Evolutionary conservation across 176 grass and related monocot species (phyloP).

Genomic region (Eremochloa ophiuroides): DNA sequence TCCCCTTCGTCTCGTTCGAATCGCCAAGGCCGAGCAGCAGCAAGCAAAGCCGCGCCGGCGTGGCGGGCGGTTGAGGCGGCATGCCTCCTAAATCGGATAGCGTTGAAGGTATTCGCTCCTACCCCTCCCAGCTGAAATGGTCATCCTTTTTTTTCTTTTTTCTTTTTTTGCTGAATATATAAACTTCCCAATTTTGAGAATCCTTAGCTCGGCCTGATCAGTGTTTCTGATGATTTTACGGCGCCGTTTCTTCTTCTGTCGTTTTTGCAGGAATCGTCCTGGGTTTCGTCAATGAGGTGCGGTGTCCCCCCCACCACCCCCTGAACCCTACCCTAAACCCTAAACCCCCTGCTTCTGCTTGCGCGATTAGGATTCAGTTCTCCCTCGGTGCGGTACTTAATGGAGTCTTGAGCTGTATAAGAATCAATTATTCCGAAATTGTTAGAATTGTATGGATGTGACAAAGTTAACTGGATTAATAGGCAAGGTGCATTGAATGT

Average conservation of each 20-base stretch:
- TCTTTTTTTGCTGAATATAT: not conserved
- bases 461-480: not conserved
- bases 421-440: not conserved
- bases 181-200: not conserved
- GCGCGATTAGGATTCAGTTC: not conserved
- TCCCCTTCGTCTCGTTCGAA: not conserved
- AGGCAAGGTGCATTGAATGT: not conserved
- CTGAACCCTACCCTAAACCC: not conserved
- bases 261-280: conserved; percentile 73
- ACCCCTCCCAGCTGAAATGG: no score
- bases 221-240: not conserved
- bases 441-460: not conserved
- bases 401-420: not conserved
- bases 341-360: not conserved
- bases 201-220: not conserved
- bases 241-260: not conserved
- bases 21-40: not conserved
- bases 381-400: not conserved
- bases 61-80: not conserved
- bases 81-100: conserved; percentile 87
- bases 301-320: not conserved
- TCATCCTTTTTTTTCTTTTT: not conserved
- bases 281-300: conserved; percentile 85
- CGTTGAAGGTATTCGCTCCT: conserved; percentile 59
- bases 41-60: not conserved